These are phyloP conservation scores for Sinapis alba DNA, from an alignment of 441 rosid genomes.

Conservation along the genomic window DNA sequence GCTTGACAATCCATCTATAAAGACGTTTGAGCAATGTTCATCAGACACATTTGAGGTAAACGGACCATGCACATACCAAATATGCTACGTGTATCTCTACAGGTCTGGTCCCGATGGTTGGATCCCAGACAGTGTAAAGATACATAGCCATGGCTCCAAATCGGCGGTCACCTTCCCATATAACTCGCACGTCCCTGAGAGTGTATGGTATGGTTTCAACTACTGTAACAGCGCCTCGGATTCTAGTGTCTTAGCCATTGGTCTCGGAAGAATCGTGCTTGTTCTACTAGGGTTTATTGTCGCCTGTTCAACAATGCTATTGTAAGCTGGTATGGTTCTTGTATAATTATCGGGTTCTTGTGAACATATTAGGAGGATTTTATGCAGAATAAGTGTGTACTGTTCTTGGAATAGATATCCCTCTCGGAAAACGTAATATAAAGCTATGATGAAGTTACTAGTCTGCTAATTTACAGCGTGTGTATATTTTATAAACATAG, in stretches of 20 bases:
- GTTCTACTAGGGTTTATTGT: conserved; percentile 29
- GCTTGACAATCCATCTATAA: conserved; percentile 53
- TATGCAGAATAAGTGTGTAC: conserved; percentile 32
- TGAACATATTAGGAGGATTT: conserved; percentile 33
- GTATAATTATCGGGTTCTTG: conserved; percentile 9
- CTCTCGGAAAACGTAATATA: background rate
- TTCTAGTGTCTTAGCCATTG: conserved; percentile 34
- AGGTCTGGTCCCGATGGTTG: conserved; percentile 69
- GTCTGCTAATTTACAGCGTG: too few relatives aligned
- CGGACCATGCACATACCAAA: conserved; percentile 62
- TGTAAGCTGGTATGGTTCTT: conserved; percentile 16
- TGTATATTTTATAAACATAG: too few relatives aligned
- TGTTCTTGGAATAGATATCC: background rate
- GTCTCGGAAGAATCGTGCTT: conserved; percentile 28
- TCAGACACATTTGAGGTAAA: conserved; percentile 59
- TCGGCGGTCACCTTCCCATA: conserved; percentile 49
- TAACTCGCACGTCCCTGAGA: conserved; percentile 50
- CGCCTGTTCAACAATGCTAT: conserved; percentile 16
- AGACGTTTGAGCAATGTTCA: conserved; percentile 64
- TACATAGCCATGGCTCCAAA: conserved; percentile 45
- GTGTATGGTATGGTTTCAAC: conserved; percentile 66
- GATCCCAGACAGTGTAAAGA: conserved; percentile 58
- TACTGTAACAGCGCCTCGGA: conserved; percentile 54
- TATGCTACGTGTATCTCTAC: conserved; percentile 68
- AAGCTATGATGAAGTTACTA: background rate